Evolutionary conservation across 345 rosid genomes (phyloP).

Genomic region (Heritiera fomes): DNA sequence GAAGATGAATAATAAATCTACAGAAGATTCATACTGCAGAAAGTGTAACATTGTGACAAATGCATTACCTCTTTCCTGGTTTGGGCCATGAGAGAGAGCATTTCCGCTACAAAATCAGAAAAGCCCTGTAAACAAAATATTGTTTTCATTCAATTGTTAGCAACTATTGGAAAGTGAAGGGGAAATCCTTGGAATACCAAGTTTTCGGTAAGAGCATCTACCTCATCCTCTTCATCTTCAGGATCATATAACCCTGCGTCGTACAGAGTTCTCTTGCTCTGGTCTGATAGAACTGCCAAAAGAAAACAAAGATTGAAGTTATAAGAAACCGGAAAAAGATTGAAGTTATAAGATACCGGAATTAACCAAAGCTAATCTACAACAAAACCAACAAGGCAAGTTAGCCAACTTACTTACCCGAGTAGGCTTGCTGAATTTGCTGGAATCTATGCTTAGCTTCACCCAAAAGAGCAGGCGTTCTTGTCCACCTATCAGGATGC

Average conservation of each 20-base stretch:
- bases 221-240: conserved; percentile 54
- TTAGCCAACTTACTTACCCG: conserved; percentile 33
- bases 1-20: too few species aligned
- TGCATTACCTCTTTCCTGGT: conserved; percentile 40
- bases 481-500: conserved; percentile 67
- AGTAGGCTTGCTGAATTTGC: conserved; percentile 64
- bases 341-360: background rate
- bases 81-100: conserved; percentile 49
- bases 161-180: background rate
- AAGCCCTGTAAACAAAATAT: conserved; percentile 41
- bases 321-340: background rate
- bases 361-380: background rate
- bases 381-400: background rate
- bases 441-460: conserved; percentile 57
- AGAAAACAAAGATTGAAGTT: background rate
- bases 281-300: conserved; percentile 48
- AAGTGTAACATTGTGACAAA: background rate
- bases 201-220: background rate
- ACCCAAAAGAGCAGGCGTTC: conserved; percentile 40
- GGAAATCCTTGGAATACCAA: background rate
- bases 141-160: background rate
- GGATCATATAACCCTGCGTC: conserved; percentile 51
- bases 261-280: conserved; percentile 47
- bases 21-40: too few species aligned
- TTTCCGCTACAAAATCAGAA: conserved; percentile 53